These are phyloP conservation scores for Berberis vulgaris DNA, from an alignment of 164 flowering plant species.

Conservation along the genomic window DNA sequence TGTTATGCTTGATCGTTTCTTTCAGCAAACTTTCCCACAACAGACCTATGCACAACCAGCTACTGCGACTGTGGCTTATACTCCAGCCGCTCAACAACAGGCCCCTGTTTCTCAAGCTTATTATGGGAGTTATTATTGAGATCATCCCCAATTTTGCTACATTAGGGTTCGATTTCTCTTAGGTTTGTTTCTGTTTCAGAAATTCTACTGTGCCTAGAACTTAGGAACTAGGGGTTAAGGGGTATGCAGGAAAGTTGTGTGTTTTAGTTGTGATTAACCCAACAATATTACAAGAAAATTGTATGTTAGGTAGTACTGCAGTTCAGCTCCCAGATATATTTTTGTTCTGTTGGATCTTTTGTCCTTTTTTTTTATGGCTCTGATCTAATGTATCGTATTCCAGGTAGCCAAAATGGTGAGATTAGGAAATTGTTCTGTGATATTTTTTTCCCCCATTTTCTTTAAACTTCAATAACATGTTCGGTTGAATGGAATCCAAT, in stretches of 20 bases:
- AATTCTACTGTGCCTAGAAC: neutral
- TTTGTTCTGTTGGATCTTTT: too few relatives aligned
- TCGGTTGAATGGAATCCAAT: too few relatives aligned
- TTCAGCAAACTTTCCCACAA: slow-evolving; percentile 42
- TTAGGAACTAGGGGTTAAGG: neutral
- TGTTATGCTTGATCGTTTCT: neutral
- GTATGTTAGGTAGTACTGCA: neutral
- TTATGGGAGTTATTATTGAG: slow-evolving; percentile 44
- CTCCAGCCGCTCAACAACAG: slow-evolving; percentile 40
- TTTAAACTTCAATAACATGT: too few relatives aligned
- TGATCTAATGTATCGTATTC: too few relatives aligned
- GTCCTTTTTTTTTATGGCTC: too few relatives aligned
- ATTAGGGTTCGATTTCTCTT: slow-evolving; percentile 8
- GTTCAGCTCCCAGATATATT: neutral
- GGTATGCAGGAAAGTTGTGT: neutral
- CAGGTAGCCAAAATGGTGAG: too few relatives aligned
- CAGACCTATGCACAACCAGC: slow-evolving; percentile 59
- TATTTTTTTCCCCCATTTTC: too few relatives aligned
- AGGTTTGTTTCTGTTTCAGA: slow-evolving; percentile 1
- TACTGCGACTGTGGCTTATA: slow-evolving; percentile 25
- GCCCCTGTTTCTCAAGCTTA: slow-evolving; percentile 62
- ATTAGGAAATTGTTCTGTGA: too few relatives aligned
- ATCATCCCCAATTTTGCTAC: slow-evolving; percentile 13
- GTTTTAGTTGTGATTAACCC: neutral
- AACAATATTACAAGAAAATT: neutral